Evolutionary conservation across 345 rosid genomes (phyloP), one percentile per base, ranked within the genome.

Genomic region (Pistacia atlantica): DNA sequence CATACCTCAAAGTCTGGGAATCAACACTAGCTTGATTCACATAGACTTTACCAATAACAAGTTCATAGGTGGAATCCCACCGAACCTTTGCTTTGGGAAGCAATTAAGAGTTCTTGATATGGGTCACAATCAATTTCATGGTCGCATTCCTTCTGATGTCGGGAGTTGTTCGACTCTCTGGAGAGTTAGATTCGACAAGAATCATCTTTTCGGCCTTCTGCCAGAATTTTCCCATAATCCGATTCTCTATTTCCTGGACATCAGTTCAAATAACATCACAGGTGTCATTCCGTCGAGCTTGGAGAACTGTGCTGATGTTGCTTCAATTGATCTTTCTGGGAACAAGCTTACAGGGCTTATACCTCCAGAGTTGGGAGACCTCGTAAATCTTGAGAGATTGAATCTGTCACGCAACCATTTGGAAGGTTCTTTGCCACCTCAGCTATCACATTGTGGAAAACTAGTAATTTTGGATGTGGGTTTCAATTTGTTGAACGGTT

Each of bases 51-150:
- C 82, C 20, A 65, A 75, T 49, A 94, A 94, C 72, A 88, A 72
- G 57, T 78, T 92, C 83, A 86, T 80, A 0, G 97, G 98, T 49
- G 81, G 74, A 62, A 86, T 94, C 61, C 98, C 97, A 0, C 90
- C 90, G 0, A 79, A 84, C 81, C 89, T 94, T 35, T 94, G 98
- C 90, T 80, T 71, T 11, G 82, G 93, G 57, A 87, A 79, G 80
- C 82, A 76, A 77, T 56, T 92, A 72, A 18, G 63, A 17, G 85
- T 84, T 52, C 86, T 92, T 69, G 85, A 86, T 67, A 80, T 92
- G 80, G 96, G 93, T 42, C 72, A 74, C 38, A 92, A 94, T 80
- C 88, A 42, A 62, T 85, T 94, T 80, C 78, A 79, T 9, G 94
- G 98, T 1, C 72, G 79, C 79, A 77, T 94, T 80, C 96, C 93